Conservation (phyloP, 108 stramenopile species). For the Nitzschia sp. region DNA sequence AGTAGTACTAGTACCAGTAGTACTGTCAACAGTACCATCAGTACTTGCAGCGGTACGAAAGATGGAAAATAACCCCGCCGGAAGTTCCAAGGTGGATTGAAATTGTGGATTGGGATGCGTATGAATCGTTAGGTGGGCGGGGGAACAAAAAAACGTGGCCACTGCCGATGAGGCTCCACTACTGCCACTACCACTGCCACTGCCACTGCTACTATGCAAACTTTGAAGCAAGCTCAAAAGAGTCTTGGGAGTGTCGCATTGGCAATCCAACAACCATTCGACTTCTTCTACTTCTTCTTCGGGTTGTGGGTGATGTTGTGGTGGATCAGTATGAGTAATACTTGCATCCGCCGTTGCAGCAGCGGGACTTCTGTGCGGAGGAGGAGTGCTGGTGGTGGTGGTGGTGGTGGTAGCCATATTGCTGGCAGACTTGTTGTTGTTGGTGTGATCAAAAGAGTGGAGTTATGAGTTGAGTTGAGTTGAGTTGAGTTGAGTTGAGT, state of each 20-base stretch:
- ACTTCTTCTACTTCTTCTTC: too few relatives aligned
- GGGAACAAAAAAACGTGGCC: conserved; percentile 18
- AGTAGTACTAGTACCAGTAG: conserved; percentile 2
- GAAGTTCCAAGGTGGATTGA: conserved; percentile 29
- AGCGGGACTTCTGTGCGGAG: too few relatives aligned
- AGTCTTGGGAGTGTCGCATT: neutral
- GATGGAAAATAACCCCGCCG: conserved; percentile 7
- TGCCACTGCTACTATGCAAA: neutral
- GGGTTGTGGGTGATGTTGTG: too few relatives aligned
- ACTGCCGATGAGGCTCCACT: too few relatives aligned
- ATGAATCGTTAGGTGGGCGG: conserved; percentile 19
- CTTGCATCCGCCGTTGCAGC: too few relatives aligned
- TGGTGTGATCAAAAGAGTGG: too few relatives aligned
- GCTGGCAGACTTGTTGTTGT: too few relatives aligned
- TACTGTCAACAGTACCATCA: neutral
- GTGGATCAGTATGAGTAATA: too few relatives aligned
- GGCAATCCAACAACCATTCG: conserved; percentile 1
- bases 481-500: too few relatives aligned
- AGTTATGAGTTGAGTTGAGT: too few relatives aligned
- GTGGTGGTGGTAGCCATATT: too few relatives aligned
- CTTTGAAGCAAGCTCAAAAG: neutral
- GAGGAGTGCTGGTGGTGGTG: too few relatives aligned
- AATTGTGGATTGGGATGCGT: conserved; percentile 30
- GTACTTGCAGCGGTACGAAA: neutral
- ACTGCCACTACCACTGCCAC: neutral